phyloP scores from a whole-genome alignment of 371 early-diverging fungal species.

The Capniomyces stellatus region DNA sequence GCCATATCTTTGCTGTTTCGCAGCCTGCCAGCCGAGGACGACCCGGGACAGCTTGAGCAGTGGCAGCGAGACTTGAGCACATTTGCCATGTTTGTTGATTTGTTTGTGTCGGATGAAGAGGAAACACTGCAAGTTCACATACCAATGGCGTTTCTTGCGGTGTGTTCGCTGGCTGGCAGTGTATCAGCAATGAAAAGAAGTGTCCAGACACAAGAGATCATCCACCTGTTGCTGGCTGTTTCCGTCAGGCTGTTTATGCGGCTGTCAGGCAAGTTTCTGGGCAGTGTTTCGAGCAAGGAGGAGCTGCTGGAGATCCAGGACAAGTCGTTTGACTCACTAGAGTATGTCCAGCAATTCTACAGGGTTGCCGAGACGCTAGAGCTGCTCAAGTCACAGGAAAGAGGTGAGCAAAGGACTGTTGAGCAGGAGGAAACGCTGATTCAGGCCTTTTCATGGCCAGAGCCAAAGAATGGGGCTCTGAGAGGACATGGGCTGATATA shows the following conservation, averaged over 20 bases:
- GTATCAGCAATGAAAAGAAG: background rate
- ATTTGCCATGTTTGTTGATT: constrained; percentile 42
- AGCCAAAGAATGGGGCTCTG: background rate
- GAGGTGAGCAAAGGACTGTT: background rate
- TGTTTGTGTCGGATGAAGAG: constrained; percentile 57
- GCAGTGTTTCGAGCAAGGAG: background rate
- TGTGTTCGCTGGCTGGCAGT: constrained; percentile 24
- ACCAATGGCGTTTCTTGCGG: constrained; percentile 43
- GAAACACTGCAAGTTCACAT: constrained; percentile 61
- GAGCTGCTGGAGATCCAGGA: background rate
- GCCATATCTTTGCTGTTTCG: constrained; percentile 27
- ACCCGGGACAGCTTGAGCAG: constrained; percentile 8
- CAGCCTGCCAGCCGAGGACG: background rate
- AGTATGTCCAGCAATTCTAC: background rate
- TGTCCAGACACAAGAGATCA: background rate
- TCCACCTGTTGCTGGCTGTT: background rate
- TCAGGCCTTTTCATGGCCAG: background rate
- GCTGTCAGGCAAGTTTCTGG: background rate
- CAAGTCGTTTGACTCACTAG: background rate
- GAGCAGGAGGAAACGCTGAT: background rate
- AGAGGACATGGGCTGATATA: too few species aligned
- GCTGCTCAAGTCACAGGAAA: background rate
- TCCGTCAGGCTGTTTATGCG: background rate
- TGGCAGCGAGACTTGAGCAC: constrained; percentile 32
- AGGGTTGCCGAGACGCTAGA: background rate